Conservation (phyloP, 2,329 filamentous ascomycete genomes). For the Allantophomopsis cytisporea region DNA sequence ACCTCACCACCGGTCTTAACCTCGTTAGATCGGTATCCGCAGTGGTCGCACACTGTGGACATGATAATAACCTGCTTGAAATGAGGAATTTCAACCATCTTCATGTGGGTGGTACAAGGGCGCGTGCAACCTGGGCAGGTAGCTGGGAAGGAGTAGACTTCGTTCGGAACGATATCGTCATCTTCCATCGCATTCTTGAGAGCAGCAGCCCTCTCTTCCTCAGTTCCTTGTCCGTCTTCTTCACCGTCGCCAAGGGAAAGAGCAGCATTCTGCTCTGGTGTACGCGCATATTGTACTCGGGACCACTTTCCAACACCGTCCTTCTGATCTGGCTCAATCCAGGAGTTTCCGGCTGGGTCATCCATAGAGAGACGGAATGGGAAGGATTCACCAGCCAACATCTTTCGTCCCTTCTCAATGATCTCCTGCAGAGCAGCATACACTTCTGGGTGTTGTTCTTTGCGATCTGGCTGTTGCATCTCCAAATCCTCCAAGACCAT, state of each 20-base stretch:
- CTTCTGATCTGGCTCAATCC: conserved; percentile 78
- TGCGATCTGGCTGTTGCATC: conserved; percentile 70
- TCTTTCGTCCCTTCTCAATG: conserved; percentile 59
- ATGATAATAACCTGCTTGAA: conserved; percentile 97
- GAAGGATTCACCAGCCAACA: conserved; percentile 65
- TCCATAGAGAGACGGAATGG: conserved; percentile 84
- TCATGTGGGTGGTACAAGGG: conserved; percentile 86
- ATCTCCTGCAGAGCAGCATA: conserved; percentile 66
- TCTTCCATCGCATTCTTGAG: conserved; percentile 30
- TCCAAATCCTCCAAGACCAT: conserved; percentile 72
- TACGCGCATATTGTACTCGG: conserved; percentile 72
- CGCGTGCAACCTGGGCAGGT: conserved; percentile 85
- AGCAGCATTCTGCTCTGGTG: conserved; percentile 71
- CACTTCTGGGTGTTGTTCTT: conserved; percentile 63
- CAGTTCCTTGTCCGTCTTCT: conserved; percentile 28
- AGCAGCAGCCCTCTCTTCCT: too few species aligned
- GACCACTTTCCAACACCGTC: conserved; percentile 78
- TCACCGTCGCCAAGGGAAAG: conserved; percentile 62
- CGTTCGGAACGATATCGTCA: conserved; percentile 80
- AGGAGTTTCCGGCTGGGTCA: conserved; percentile 90
- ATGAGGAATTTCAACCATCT: conserved; percentile 95
- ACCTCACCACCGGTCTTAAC: conserved; percentile 95
- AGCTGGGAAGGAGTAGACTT: conserved; percentile 86
- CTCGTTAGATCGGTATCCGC: conserved; percentile 90
- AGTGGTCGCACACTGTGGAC: conserved; percentile 83